phyloP scores from a whole-genome alignment of 768 basidiomycete genomes.

The Serendipita sp. region DNA sequence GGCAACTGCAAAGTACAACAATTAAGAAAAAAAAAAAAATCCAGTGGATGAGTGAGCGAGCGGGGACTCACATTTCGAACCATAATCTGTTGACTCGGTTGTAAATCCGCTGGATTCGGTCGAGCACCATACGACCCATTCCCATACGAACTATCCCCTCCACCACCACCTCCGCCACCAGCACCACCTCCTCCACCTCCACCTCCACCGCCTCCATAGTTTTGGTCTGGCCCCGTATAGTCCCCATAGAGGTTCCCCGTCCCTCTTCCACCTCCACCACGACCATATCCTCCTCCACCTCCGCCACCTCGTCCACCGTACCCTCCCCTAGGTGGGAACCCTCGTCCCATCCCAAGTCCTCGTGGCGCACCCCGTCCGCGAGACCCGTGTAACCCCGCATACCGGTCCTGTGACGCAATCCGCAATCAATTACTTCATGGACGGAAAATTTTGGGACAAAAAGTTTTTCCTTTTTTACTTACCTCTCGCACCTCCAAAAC shows the following conservation, averaged over 20 bases:
- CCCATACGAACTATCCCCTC: conserved; percentile 27
- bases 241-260: conserved; percentile 84
- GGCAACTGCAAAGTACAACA: conserved; percentile 44
- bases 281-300: conserved; percentile 24
- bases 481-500: conserved; percentile 93
- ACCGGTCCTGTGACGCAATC: conserved; percentile 49
- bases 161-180: conserved; percentile 22
- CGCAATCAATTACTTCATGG: background rate
- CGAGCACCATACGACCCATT: conserved; percentile 18
- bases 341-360: conserved; percentile 10
- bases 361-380: conserved; percentile 10
- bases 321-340: conserved; percentile 35
- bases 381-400: conserved; percentile 36
- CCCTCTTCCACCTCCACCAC: conserved; percentile 37
- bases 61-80: conserved; percentile 84
- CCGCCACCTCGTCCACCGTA: conserved; percentile 35
- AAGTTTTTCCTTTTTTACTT: conserved; percentile 11
- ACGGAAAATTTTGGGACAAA: background rate
- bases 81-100: conserved; percentile 94
- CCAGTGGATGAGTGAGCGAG: background rate
- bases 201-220: background rate
- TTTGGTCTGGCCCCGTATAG: conserved; percentile 66
- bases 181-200: conserved; percentile 19
- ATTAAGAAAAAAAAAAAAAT: background rate
- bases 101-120: conserved; percentile 18